Evolutionary conservation across 2,329 filamentous ascomycete species (phyloP).

Genomic region (Scedosporium minutisporum): DNA sequence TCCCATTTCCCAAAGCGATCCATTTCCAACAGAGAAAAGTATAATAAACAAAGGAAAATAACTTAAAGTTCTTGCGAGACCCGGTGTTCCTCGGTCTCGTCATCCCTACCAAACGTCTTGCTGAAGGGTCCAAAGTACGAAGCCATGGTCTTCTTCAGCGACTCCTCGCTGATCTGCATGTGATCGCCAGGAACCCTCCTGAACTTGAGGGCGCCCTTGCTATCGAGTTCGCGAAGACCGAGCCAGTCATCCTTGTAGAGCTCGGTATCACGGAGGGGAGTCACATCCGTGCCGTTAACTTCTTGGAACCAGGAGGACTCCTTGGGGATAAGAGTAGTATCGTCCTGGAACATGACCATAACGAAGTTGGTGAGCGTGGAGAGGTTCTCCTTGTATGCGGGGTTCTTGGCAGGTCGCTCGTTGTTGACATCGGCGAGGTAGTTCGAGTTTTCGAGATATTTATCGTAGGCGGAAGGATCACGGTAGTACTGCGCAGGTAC

Average conservation of each 20-base stretch:
- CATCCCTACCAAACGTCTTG: conserved; percentile 21
- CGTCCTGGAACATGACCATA: conserved; percentile 83
- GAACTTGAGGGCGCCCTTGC: conserved; percentile 71
- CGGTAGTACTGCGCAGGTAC: conserved; percentile 96
- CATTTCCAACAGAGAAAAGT: neutral
- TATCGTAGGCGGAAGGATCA: conserved; percentile 54
- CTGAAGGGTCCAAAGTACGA: conserved; percentile 53
- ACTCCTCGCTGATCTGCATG: conserved; percentile 65
- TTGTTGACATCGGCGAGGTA: conserved; percentile 97
- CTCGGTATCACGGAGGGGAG: conserved; percentile 54
- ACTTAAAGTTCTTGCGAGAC: neutral
- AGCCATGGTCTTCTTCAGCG: conserved; percentile 55
- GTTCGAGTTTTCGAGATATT: conserved; percentile 72
- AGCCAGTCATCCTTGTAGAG: conserved; percentile 93
- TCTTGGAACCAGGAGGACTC: conserved; percentile 88
- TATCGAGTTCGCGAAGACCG: conserved; percentile 68
- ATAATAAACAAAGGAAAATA: neutral
- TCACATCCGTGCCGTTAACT: conserved; percentile 62
- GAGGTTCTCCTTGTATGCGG: conserved; percentile 62
- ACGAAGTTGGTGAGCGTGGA: conserved; percentile 64
- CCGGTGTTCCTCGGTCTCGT: neutral
- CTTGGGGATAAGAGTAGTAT: conserved; percentile 79
- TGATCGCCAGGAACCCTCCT: conserved; percentile 64
- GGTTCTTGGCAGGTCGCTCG: conserved; percentile 67
- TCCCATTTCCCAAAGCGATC: neutral